Base-by-base conservation (phyloP, 345 rosid genomes). In the Dipteronia sinensis region DNA sequence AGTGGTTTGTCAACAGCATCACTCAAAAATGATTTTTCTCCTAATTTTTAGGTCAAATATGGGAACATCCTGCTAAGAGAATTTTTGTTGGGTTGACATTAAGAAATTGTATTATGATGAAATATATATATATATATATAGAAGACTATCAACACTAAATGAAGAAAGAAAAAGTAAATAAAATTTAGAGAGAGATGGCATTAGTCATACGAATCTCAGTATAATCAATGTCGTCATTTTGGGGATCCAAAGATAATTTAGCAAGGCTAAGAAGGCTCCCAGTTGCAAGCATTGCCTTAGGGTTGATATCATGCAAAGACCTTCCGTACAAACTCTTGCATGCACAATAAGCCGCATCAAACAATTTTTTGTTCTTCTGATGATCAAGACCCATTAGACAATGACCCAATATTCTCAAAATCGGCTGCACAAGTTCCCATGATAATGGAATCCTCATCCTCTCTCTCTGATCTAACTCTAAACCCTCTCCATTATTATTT, bases 341-440 rank as follows among this genome's bases (percentile, higher is more conserved):
- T 0, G 97, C 97, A 20, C 61, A 64, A 20, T 70, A 75, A 22
- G 96, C 93, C 6, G 86, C 86, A 3, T 80, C 87, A 2, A 71
- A 71, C 61, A 92, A 44, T 49, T 85, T 77, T 66, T 66, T 72
- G 11, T 89, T 88, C 51, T 77, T 58, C 27, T 77, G 62, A 10
- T 58, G 62, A 4, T 68, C 72, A 0, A 82, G 78, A 17, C 92
- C 97, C 63, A 95, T 11, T 5, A 95, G 76, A 56, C 98, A 95
- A 64, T 93, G 94, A 12, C 96, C 95, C 42, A 92, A 44, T 13
- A 93, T 91, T 82, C 97, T 89, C 87, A 93, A 22, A 22, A 83
- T 76, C 0, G 97, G 99, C 10, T 95, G 99, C 82, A 93, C 53
- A 12, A 93, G 85, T 56, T 93, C 99, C 98, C 97, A 95, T 51